Conservation (phyloP, 1,284 basidiomycete species). For the Rhizoctonia solani region DNA sequence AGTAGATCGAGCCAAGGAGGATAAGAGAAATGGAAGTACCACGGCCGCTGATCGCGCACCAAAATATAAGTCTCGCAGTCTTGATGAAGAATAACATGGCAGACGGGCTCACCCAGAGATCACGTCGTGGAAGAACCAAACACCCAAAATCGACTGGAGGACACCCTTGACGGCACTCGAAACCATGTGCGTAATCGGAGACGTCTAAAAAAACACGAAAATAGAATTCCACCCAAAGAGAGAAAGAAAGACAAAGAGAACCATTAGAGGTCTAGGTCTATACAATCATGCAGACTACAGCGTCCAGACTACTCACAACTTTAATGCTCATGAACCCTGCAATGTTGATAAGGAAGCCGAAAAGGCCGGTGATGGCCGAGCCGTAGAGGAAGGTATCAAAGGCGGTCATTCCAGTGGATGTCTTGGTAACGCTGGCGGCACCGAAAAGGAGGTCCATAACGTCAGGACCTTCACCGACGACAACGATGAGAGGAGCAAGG, state of each 20-base stretch:
- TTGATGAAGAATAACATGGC: not conserved
- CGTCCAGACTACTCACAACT: constrained; percentile 49
- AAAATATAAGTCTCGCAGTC: constrained; percentile 5
- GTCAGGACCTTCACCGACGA: constrained; percentile 69
- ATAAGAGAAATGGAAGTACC: constrained; percentile 77
- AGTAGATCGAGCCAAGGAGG: constrained; percentile 78
- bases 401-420: constrained; percentile 51
- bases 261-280: constrained; percentile 1
- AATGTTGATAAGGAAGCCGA: constrained; percentile 88
- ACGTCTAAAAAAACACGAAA: constrained; percentile 59
- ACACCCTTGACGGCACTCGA: constrained; percentile 84
- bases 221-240: not conserved
- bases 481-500: constrained; percentile 59
- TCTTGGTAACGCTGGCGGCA: constrained; percentile 38
- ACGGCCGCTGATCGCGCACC: constrained; percentile 60
- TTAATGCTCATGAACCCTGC: constrained; percentile 86
- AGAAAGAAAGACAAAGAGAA: not conserved
- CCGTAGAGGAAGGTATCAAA: constrained; percentile 76
- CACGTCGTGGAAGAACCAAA: constrained; percentile 73
- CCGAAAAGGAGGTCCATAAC: constrained; percentile 62
- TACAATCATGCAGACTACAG: constrained; percentile 1
- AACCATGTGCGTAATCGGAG: constrained; percentile 91
- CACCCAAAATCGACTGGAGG: constrained; percentile 71
- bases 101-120: constrained; percentile 63
- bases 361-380: constrained; percentile 71